These are phyloP conservation scores for Exophiala phaeomuriformis DNA, from an alignment of 2,329 filamentous ascomycete genomes.

Conservation along the genomic window DNA sequence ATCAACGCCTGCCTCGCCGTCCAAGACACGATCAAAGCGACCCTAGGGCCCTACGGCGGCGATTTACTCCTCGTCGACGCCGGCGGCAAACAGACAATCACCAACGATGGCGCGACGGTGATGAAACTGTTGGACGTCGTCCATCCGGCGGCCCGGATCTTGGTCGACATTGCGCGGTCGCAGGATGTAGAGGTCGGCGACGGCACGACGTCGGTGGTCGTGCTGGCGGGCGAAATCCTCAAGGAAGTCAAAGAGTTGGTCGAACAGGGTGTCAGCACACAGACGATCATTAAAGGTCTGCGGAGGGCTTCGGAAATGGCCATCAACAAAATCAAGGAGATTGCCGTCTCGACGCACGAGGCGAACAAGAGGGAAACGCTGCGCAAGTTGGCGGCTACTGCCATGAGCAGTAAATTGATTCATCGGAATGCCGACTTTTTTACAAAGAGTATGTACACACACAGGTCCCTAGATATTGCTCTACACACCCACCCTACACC, in stretches of 20 bases:
- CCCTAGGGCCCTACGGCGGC: conserved; percentile 91
- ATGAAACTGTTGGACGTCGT: conserved; percentile 99
- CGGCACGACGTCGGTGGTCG: conserved; percentile 94
- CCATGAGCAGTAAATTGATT: conserved; percentile 99
- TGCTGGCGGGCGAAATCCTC: conserved; percentile 92
- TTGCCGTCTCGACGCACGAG: conserved; percentile 78
- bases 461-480: neutral
- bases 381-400: conserved; percentile 80
- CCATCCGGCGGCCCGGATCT: conserved; percentile 91
- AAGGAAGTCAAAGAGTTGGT: conserved; percentile 96
- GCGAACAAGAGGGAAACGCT: conserved; percentile 81
- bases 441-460: conserved; percentile 68
- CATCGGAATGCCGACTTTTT: conserved; percentile 96
- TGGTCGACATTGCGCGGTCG: conserved; percentile 95
- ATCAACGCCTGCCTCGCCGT: conserved; percentile 97
- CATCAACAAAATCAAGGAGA: conserved; percentile 98
- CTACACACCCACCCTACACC: neutral
- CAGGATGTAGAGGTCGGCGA: conserved; percentile 99
- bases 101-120: conserved; percentile 96
- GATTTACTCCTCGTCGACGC: conserved; percentile 92
- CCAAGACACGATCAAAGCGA: conserved; percentile 91
- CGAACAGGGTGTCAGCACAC: conserved; percentile 92
- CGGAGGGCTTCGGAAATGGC: conserved; percentile 81
- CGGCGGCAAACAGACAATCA: conserved; percentile 95
- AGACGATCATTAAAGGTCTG: conserved; percentile 94